Conservation (phyloP, 192 early-diverging fungal genomes). For the Paraglomus brasilianum region DNA sequence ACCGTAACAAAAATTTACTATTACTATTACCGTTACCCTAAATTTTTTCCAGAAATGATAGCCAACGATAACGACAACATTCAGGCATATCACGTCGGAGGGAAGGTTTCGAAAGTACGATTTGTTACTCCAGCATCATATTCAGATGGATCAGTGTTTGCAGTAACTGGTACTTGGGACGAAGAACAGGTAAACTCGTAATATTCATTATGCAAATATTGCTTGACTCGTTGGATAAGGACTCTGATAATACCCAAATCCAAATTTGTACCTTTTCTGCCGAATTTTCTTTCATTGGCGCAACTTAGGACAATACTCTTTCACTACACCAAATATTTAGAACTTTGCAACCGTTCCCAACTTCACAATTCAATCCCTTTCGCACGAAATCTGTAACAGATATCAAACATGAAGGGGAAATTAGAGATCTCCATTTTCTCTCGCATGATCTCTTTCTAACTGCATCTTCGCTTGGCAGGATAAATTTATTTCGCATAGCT, state of each 20-base stretch:
- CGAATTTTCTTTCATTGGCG: background rate
- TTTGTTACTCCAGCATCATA: background rate
- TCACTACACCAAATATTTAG: background rate
- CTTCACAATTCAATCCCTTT: background rate
- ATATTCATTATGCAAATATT: too few species aligned
- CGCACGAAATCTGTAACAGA: slow-evolving; percentile 1
- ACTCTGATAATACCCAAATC: background rate
- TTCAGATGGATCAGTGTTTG: slow-evolving; percentile 24
- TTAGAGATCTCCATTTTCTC: slow-evolving; percentile 27
- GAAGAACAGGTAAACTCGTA: slow-evolving; percentile 17
- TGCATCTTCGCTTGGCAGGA: slow-evolving; percentile 23
- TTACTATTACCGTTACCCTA: too few species aligned
- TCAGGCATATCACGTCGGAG: background rate
- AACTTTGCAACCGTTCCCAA: background rate
- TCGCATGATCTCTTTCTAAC: slow-evolving; percentile 12
- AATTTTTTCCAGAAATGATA: too few species aligned
- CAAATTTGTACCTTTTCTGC: background rate
- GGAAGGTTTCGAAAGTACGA: slow-evolving; percentile 32
- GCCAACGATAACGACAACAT: too few species aligned
- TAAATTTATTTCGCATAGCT: slow-evolving; percentile 13
- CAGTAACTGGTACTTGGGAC: slow-evolving; percentile 31
- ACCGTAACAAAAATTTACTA: too few species aligned
- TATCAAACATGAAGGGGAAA: slow-evolving; percentile 24
- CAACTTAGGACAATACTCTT: slow-evolving; percentile 27
- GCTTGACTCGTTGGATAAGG: too few species aligned